A percentile compares a stretch with the other conserved stretches of the same genome.
Evolutionary conservation across 805 yeast species (phyloP).

Genomic region (Komagataella kurtzmanii): DNA sequence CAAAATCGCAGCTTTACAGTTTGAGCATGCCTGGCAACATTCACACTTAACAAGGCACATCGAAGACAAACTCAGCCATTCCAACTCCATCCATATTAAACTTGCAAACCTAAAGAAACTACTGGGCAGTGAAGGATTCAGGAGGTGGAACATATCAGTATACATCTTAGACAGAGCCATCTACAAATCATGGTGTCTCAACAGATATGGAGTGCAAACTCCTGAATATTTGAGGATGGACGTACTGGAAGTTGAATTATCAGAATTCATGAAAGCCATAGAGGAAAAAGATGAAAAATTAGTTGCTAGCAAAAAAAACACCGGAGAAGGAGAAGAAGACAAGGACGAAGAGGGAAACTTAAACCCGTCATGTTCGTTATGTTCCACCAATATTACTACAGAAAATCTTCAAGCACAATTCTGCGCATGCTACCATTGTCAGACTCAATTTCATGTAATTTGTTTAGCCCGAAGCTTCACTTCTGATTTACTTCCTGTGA

Average conservation of each 20-base stretch:
- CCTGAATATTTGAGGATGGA: slow-evolving; percentile 9
- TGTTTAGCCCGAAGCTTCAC: not conserved
- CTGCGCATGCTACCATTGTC: not conserved
- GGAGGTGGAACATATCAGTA: slow-evolving; percentile 28
- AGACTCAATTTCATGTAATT: not conserved
- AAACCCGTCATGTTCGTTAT: not conserved
- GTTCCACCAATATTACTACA: not conserved
- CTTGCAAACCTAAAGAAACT: slow-evolving; percentile 34
- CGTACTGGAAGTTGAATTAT: slow-evolving; percentile 1
- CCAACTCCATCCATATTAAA: slow-evolving; percentile 27
- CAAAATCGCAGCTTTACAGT: slow-evolving; percentile 56
- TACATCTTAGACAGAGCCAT: slow-evolving; percentile 25
- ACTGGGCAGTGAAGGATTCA: slow-evolving; percentile 27
- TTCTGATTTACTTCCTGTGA: slow-evolving; percentile 2
- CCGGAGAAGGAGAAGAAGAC: slow-evolving; percentile 1
- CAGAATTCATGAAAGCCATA: slow-evolving; percentile 13
- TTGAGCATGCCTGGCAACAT: slow-evolving; percentile 83
- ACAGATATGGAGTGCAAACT: slow-evolving; percentile 15
- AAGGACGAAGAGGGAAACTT: not conserved
- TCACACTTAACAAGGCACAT: slow-evolving; percentile 53
- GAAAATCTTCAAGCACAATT: not conserved
- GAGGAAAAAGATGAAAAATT: slow-evolving; percentile 6
- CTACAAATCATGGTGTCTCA: slow-evolving; percentile 20
- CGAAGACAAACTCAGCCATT: slow-evolving; percentile 21
- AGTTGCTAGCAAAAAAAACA: slow-evolving; percentile 7